phyloP scores from a whole-genome alignment of 352 stramenopile genomes.

The Pythium folliculosum region DNA sequence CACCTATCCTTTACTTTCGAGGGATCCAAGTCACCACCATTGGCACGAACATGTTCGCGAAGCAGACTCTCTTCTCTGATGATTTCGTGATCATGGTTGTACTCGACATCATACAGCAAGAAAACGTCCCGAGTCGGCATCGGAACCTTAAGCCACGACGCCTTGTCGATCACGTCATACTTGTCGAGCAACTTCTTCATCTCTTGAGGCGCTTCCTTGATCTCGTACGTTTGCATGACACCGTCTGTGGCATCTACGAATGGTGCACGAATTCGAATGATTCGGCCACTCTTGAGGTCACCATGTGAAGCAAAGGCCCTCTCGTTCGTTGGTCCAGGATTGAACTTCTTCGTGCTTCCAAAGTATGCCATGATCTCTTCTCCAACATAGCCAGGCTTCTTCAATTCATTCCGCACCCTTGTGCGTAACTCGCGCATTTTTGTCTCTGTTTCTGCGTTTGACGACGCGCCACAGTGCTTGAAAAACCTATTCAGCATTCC shows the following conservation, averaged over 20 bases:
- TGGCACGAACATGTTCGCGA: conserved; percentile 54
- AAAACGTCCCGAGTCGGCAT: conserved; percentile 59
- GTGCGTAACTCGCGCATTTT: conserved; percentile 41
- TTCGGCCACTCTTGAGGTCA: conserved; percentile 50
- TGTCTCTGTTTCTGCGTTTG: conserved; percentile 45
- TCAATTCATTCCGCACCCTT: conserved; percentile 55
- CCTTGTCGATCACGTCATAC: conserved; percentile 60
- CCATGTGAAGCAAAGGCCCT: conserved; percentile 42
- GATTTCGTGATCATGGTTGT: conserved; percentile 54
- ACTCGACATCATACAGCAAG: conserved; percentile 73
- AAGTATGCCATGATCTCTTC: conserved; percentile 70
- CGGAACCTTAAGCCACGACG: conserved; percentile 50
- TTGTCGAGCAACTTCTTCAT: conserved; percentile 41
- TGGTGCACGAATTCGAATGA: conserved; percentile 56
- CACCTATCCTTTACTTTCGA: conserved; percentile 57
- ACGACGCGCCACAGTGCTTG: conserved; percentile 39
- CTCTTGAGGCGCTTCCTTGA: conserved; percentile 32
- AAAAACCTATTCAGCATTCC: conserved; percentile 68
- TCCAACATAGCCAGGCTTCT: conserved; percentile 44
- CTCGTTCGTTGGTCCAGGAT: conserved; percentile 45
- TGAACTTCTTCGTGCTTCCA: conserved; percentile 45
- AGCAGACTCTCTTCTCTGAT: conserved; percentile 66
- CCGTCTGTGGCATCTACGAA: conserved; percentile 54
- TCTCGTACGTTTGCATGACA: conserved; percentile 45
- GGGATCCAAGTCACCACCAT: conserved; percentile 59